Evolutionary conservation across 2,329 filamentous ascomycete genomes (phyloP), one percentile per base, ranked within the genome.

Genomic region (Geosmithia putterillii): DNA sequence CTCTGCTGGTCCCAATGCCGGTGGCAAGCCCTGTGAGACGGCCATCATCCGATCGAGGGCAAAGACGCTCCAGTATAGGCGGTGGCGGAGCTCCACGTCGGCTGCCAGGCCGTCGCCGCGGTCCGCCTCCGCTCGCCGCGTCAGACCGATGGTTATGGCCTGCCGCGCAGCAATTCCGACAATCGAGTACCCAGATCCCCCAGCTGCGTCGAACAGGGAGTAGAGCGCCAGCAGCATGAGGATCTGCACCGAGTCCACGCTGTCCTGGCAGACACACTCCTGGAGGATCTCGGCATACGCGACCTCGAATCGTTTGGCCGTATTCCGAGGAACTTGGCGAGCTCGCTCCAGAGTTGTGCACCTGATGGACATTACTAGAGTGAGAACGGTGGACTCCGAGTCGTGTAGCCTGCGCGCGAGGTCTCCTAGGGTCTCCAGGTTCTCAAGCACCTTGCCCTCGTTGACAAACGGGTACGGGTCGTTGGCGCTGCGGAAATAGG

Each of bases 321-420:
- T 48, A 48, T 59, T 58, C 15, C 53, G 50, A 2, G 63, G 57
- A 1, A 66, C 55, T 44, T 67, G 61, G 1, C 65, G 65, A 2
- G 63, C 65, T 1, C 66, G 55, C 46, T 66, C 59, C 17, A 69
- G 50, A 0, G 65, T 69, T 0, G 64, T 67, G 42, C 61, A 65
- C 0, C 66, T 66, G 34, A 70, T 67, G 20, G 66, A 65, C 62
- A 69, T 67, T 48, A 69, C 57, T 4, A 69, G 59, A 46, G 65
- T 65, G 3, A 67, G 47, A 4, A 64, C 44, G 4, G 61, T 67
- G 4, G 59, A 57, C 23, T 58, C 57, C 19, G 52, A 46, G 28
- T 58, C 56, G 50, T 5, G 52, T 45, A 7, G 52, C 45, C 44
- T 47, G 50, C 25, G 14, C 10, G 18, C 10, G 2, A 12, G 23